Evolutionary conservation across 192 early-diverging fungal species (phyloP).

Genomic region (Backusella tarrabulga): DNA sequence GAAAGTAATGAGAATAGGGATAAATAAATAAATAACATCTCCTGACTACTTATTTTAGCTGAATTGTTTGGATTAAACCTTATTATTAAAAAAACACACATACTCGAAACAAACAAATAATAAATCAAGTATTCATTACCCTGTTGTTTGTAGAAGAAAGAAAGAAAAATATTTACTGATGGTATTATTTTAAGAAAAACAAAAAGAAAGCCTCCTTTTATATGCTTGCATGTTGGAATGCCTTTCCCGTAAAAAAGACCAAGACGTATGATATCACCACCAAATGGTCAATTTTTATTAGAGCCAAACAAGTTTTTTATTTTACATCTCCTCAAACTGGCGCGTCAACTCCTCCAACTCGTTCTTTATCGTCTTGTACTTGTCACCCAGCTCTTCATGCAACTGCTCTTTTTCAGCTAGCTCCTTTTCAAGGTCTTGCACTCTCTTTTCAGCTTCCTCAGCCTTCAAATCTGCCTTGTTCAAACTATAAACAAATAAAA

Average conservation of each 20-base stretch:
- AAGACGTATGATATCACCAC: neutral
- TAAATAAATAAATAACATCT: no score
- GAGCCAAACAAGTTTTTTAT: neutral
- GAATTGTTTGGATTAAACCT: no score
- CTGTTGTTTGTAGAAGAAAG: no score
- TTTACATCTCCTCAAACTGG: conserved; percentile 78
- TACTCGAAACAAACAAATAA: no score
- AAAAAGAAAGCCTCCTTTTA: no score
- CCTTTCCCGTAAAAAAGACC: neutral
- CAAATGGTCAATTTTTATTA: neutral
- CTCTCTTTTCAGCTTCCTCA: conserved; percentile 84
- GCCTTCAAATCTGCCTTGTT: conserved; percentile 72
- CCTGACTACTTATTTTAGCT: no score
- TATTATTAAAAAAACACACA: no score
- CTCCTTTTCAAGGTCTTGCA: conserved; percentile 78
- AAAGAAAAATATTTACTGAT: no score
- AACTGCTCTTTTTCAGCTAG: conserved; percentile 68
- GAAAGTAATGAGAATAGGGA: no score
- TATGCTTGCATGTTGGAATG: no score
- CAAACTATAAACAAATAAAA: conserved; percentile 19
- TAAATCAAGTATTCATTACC: no score
- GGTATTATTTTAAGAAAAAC: no score
- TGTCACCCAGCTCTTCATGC: conserved; percentile 67
- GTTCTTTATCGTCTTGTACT: conserved; percentile 67
- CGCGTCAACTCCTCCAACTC: conserved; percentile 81